A percentile compares a stretch with the other conserved stretches of the same genome.
Conservation (phyloP, 257 asterid genomes). For the Ophiorrhiza pumila region DNA sequence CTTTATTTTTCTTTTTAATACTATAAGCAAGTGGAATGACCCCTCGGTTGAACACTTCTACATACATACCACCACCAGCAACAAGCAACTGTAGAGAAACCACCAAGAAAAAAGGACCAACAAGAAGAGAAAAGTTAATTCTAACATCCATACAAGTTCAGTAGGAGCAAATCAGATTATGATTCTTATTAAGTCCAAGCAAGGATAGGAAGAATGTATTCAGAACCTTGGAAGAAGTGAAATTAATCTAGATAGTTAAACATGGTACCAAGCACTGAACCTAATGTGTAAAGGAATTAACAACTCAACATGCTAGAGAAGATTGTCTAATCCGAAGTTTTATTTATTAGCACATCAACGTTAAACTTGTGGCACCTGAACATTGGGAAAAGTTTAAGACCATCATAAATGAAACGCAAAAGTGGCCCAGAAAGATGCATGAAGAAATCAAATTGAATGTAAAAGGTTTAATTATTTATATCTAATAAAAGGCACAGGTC, state of each 20-base stretch:
- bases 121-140: background rate
- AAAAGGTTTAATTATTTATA: background rate
- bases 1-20: conserved; percentile 76
- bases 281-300: background rate
- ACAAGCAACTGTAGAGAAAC: conserved; percentile 62
- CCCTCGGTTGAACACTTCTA: conserved; percentile 92
- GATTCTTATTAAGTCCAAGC: background rate
- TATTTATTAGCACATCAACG: background rate
- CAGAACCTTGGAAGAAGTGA: background rate
- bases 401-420: background rate
- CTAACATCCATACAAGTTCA: background rate
- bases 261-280: background rate
- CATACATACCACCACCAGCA: conserved; percentile 98
- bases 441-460: background rate
- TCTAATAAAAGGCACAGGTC: background rate
- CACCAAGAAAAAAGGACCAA: background rate
- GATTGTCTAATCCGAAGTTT: background rate
- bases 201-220: background rate
- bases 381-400: background rate
- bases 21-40: conserved; percentile 89
- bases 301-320: background rate
- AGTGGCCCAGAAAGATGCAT: background rate
- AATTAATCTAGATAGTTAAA: background rate
- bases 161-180: background rate
- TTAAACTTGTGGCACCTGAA: background rate